Percentiles rank a stretch among this genome's conserved stretches.
phyloP scores from a whole-genome alignment of 1,284 basidiomycete genomes.

The Veloporphyrellus conicus region DNA sequence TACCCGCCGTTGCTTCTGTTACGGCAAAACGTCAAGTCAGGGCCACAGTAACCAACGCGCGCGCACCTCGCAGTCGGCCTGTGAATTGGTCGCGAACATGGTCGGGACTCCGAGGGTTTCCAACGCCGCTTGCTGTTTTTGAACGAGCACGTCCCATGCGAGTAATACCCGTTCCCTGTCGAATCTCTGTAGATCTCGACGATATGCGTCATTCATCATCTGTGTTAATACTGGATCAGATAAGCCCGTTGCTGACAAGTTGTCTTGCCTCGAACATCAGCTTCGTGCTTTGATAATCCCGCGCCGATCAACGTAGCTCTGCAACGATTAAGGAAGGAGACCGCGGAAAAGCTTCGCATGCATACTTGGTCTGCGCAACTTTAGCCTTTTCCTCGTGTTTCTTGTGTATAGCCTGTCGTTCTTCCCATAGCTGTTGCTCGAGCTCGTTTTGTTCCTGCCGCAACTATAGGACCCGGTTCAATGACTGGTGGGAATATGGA shows the following conservation, averaged over 20 bases:
- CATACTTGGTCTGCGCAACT: slow-evolving; percentile 60
- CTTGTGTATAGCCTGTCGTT: slow-evolving; percentile 53
- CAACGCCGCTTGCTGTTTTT: slow-evolving; percentile 62
- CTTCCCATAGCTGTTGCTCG: slow-evolving; percentile 62
- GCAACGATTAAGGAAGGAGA: slow-evolving; percentile 4
- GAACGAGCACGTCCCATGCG: slow-evolving; percentile 70
- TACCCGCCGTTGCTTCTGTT: slow-evolving; percentile 43
- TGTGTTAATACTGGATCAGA: slow-evolving; percentile 29
- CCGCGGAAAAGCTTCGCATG: slow-evolving; percentile 8
- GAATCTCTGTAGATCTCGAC: slow-evolving; percentile 59
- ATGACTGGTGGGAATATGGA: slow-evolving; percentile 1
- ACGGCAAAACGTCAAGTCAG: slow-evolving; percentile 6
- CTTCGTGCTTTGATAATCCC: slow-evolving; percentile 63
- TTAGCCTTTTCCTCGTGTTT: slow-evolving; percentile 69
- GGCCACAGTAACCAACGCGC: not conserved
- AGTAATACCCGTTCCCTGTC: slow-evolving; percentile 59
- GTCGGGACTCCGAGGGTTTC: slow-evolving; percentile 59
- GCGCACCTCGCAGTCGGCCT: slow-evolving; percentile 54
- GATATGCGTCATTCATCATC: slow-evolving; percentile 60
- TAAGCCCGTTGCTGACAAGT: slow-evolving; percentile 2
- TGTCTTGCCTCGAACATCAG: slow-evolving; percentile 46
- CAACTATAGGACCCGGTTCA: slow-evolving; percentile 35
- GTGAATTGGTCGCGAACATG: slow-evolving; percentile 57
- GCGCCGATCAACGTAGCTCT: slow-evolving; percentile 59
- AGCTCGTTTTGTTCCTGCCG: slow-evolving; percentile 63